phyloP scores from a whole-genome alignment of 2,329 filamentous ascomycete species.

The Tolypocladium amazonense region DNA sequence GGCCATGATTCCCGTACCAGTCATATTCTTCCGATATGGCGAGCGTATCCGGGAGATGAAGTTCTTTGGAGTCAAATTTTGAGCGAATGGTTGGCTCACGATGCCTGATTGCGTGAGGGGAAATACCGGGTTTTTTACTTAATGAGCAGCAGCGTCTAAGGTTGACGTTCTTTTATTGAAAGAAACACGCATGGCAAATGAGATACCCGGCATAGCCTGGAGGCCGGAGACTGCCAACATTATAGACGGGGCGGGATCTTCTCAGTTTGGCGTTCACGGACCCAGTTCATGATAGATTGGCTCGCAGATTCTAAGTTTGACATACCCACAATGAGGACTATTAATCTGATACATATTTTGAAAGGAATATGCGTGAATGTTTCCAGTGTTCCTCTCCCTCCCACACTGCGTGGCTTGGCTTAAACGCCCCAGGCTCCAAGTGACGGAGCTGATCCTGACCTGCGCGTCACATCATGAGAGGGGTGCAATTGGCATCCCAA shows the following conservation, averaged over 20 bases:
- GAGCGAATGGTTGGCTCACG: background rate
- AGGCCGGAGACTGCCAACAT: background rate
- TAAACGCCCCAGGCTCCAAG: no score
- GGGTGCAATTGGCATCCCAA: no score
- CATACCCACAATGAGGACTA: background rate
- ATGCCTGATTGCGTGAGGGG: no score
- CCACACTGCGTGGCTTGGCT: no score
- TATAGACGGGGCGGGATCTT: background rate
- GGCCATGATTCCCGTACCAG: constrained; percentile 23
- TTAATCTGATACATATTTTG: background rate
- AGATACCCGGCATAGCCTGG: no score
- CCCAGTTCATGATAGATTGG: background rate
- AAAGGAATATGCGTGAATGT: background rate
- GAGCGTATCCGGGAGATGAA: constrained; percentile 22
- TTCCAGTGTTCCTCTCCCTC: background rate
- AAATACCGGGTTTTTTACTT: no score
- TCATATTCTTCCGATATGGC: constrained; percentile 26
- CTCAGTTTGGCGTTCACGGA: background rate
- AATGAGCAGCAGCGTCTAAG: background rate
- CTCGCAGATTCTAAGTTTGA: background rate
- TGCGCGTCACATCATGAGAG: no score
- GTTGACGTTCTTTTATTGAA: no score
- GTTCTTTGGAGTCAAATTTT: constrained; percentile 14
- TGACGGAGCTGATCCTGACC: no score
- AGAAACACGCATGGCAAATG: background rate